Conservation (phyloP, 2,329 filamentous ascomycete species). For the Niveomyces coronatus region DNA sequence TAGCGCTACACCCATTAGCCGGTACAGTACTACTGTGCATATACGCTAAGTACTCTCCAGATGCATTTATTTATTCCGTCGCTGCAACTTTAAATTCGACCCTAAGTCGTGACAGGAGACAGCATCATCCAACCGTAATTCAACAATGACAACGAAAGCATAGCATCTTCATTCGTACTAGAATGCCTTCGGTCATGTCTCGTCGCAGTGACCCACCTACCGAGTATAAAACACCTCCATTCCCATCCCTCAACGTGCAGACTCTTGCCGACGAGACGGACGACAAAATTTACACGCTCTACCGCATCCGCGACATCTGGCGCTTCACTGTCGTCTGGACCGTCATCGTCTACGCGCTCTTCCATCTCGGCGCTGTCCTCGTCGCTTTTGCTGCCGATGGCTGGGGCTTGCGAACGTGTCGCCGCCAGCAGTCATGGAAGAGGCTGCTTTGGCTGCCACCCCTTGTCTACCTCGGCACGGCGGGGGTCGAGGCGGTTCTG, state of each 20-base stretch:
- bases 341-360: slow-evolving; percentile 62
- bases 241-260: slow-evolving; percentile 76
- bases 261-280: slow-evolving; percentile 32
- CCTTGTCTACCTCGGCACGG: slow-evolving; percentile 58
- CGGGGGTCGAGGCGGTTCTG: slow-evolving; percentile 65
- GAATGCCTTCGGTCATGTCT: slow-evolving; percentile 20
- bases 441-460: slow-evolving; percentile 63
- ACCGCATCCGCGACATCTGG: slow-evolving; percentile 69
- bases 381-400: slow-evolving; percentile 66
- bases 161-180: too few species aligned
- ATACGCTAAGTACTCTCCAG: too few species aligned
- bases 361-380: slow-evolving; percentile 61
- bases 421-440: slow-evolving; percentile 44
- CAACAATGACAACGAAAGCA: neutral
- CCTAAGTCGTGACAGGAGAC: neutral
- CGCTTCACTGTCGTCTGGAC: slow-evolving; percentile 85
- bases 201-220: slow-evolving; percentile 26
- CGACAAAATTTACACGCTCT: slow-evolving; percentile 49
- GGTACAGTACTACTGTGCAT: too few species aligned
- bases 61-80: too few species aligned
- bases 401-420: too few species aligned
- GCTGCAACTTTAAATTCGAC: too few species aligned
- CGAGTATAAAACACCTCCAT: slow-evolving; percentile 56
- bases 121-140: neutral
- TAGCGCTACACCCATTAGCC: too few species aligned